These are phyloP conservation scores for Nothophytophthora sp. DNA, from an alignment of 352 stramenopile species.

Conservation along the genomic window DNA sequence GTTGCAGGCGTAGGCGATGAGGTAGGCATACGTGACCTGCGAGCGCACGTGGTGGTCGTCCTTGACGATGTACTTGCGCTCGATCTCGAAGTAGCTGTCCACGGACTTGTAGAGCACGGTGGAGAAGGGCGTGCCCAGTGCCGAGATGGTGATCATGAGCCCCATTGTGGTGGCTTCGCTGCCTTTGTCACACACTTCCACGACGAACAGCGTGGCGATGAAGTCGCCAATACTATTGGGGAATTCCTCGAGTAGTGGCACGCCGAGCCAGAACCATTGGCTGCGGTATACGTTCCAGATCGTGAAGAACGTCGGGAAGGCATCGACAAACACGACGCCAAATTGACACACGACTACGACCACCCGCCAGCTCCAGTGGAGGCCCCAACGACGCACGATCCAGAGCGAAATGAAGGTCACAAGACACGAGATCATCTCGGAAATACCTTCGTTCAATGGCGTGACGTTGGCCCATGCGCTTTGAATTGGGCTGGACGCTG, in stretches of 20 bases:
- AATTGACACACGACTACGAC: slow-evolving; percentile 44
- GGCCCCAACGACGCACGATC: slow-evolving; percentile 35
- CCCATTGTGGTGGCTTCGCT: slow-evolving; percentile 59
- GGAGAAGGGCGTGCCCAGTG: slow-evolving; percentile 47
- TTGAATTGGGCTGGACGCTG: slow-evolving; percentile 49
- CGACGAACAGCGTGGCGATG: slow-evolving; percentile 50
- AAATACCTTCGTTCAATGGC: slow-evolving; percentile 62
- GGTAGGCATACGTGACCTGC: slow-evolving; percentile 54
- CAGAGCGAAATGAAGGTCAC: slow-evolving; percentile 49
- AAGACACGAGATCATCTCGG: slow-evolving; percentile 44
- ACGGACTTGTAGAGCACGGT: slow-evolving; percentile 63
- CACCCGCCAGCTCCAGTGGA: slow-evolving; percentile 55
- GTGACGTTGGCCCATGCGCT: slow-evolving; percentile 60
- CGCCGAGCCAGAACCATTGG: slow-evolving; percentile 69
- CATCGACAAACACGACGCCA: slow-evolving; percentile 47
- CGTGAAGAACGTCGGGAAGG: slow-evolving; percentile 54
- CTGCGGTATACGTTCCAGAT: slow-evolving; percentile 71
- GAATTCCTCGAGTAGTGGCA: slow-evolving; percentile 56
- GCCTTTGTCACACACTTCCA: slow-evolving; percentile 51
- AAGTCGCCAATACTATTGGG: slow-evolving; percentile 39
- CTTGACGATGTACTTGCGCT: slow-evolving; percentile 37
- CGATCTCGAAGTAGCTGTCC: slow-evolving; percentile 56
- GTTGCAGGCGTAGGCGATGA: slow-evolving; percentile 64
- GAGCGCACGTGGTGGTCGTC: slow-evolving; percentile 47
- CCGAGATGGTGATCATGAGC: slow-evolving; percentile 37